Evolutionary conservation across 441 rosid species (phyloP).

Genomic region (Lepidium campestre): DNA sequence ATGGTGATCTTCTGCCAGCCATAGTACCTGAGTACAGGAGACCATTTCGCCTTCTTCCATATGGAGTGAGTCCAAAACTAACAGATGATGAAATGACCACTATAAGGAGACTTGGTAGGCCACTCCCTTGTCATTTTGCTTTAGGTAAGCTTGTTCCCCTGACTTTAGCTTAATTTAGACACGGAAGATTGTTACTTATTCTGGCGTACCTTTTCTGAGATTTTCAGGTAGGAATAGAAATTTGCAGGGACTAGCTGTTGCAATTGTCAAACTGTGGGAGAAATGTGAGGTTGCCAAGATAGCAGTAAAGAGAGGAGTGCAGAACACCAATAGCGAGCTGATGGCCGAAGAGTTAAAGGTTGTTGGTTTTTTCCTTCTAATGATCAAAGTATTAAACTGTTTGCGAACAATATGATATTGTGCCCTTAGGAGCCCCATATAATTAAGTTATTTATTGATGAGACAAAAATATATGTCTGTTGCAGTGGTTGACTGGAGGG

Average conservation of each 20-base stretch:
- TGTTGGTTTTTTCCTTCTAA: slow-evolving; percentile 16
- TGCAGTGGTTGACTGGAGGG: slow-evolving; percentile 94
- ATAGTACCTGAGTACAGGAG: slow-evolving; percentile 66
- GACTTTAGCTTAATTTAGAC: neutral
- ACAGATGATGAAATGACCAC: slow-evolving; percentile 96
- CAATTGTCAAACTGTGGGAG: slow-evolving; percentile 91
- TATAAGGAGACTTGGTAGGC: slow-evolving; percentile 82
- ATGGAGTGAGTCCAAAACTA: slow-evolving; percentile 68
- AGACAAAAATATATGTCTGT: slow-evolving; percentile 19
- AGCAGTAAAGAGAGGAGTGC: slow-evolving; percentile 90
- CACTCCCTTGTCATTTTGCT: slow-evolving; percentile 92
- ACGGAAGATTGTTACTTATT: neutral
- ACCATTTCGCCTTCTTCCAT: slow-evolving; percentile 97
- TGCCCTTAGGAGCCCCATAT: neutral
- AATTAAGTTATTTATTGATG: slow-evolving; percentile 13
- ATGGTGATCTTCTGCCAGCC: slow-evolving; percentile 93
- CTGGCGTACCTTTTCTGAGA: slow-evolving; percentile 13
- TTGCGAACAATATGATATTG: neutral
- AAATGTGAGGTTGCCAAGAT: slow-evolving; percentile 94
- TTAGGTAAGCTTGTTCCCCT: slow-evolving; percentile 44
- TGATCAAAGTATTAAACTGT: neutral
- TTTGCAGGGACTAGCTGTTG: slow-evolving; percentile 84
- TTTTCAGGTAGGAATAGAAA: slow-evolving; percentile 81
- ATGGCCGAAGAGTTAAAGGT: slow-evolving; percentile 96
- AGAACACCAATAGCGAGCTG: slow-evolving; percentile 71